These are phyloP conservation scores for Tuber melanosporum DNA, from an alignment of 495 filamentous ascomycete species.

Conservation along the genomic window DNA sequence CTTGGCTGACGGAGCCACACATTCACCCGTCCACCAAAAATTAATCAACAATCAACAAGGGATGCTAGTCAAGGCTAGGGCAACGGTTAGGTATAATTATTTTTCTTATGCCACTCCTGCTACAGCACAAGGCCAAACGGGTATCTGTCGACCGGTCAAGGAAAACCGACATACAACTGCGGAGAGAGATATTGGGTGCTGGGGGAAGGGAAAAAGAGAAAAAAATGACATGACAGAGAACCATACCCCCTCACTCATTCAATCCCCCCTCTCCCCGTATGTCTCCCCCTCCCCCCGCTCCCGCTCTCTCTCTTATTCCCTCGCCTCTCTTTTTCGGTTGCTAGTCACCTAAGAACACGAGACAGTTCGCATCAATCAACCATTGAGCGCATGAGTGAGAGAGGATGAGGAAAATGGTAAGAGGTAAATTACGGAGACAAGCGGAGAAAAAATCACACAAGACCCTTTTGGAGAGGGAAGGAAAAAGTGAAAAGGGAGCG, in stretches of 20 bases:
- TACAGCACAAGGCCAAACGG: not conserved
- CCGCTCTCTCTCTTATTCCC: not conserved
- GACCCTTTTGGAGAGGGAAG: not conserved
- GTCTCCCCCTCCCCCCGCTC: not conserved
- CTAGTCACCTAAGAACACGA: not conserved
- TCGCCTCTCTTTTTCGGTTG: not conserved
- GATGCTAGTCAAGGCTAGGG: not conserved
- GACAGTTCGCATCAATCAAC: not conserved
- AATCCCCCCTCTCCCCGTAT: conserved; percentile 12
- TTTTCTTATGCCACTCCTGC: not conserved
- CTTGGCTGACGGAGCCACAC: conserved; percentile 29
- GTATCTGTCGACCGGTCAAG: not conserved
- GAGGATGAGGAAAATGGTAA: not conserved
- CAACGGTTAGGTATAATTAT: not conserved
- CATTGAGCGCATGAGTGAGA: not conserved
- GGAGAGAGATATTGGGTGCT: not conserved
- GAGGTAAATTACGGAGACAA: not conserved
- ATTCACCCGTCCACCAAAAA: not conserved
- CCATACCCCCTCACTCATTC: conserved; percentile 4
- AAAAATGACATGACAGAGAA: not conserved
- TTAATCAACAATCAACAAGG: not conserved
- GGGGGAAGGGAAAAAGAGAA: not conserved
- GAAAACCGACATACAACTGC: not conserved
- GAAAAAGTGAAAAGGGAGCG: not conserved
- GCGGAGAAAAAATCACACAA: not conserved